These are phyloP conservation scores for Colletotrichum abscissum DNA, from an alignment of 2,329 filamentous ascomycete genomes.

Conservation along the genomic window DNA sequence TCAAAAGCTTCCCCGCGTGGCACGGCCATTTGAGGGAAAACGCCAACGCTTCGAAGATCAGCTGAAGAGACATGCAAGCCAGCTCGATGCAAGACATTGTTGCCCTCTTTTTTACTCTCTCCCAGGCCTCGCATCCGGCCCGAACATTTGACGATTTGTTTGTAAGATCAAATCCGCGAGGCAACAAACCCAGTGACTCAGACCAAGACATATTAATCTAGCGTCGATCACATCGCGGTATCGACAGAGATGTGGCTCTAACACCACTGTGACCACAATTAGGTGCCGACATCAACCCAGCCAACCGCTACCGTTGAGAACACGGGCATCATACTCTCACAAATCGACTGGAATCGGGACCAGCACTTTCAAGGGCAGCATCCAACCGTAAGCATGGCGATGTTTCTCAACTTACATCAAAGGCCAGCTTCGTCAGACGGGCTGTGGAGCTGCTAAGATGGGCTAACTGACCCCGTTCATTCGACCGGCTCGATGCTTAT, in stretches of 20 bases:
- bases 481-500: slow-evolving; percentile 24
- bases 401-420: neutral
- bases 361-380: neutral
- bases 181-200: neutral
- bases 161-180: neutral
- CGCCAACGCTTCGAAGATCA: slow-evolving; percentile 1
- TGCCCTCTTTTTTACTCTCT: neutral
- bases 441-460: slow-evolving; percentile 13
- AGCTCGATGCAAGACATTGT: slow-evolving; percentile 9
- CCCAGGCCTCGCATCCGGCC: neutral
- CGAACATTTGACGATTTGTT: neutral
- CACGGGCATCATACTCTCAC: neutral
- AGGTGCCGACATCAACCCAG: neutral
- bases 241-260: neutral
- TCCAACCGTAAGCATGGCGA: neutral
- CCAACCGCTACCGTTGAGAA: neutral
- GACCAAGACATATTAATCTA: neutral
- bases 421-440: slow-evolving; percentile 16
- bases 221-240: neutral
- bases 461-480: neutral
- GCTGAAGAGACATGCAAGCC: slow-evolving; percentile 5
- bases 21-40: slow-evolving; percentile 42
- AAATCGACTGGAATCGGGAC: slow-evolving; percentile 10
- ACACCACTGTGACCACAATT: neutral
- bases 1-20: slow-evolving; percentile 50